Conservation (phyloP, 2,329 filamentous ascomycete genomes). For the Trichoderma koningii region DNA sequence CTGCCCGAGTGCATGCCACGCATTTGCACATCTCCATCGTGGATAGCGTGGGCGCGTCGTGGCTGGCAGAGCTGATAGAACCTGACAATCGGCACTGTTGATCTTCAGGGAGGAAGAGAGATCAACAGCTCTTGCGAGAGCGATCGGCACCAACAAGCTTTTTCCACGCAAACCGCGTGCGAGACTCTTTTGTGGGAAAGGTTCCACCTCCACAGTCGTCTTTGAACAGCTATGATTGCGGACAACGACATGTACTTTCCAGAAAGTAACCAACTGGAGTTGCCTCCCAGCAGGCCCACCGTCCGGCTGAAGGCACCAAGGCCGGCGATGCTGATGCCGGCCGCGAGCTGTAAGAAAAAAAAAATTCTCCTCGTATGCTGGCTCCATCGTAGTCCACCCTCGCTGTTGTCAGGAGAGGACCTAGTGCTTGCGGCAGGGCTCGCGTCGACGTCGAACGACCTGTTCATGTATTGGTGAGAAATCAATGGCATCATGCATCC, state of each 20-base stretch:
- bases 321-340: constrained; percentile 1
- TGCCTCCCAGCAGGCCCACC: constrained; percentile 8
- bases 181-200: constrained; percentile 10
- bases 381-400: constrained; percentile 17
- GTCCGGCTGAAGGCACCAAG: neutral
- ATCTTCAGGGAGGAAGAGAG: constrained; percentile 24
- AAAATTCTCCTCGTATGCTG: neutral
- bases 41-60: neutral
- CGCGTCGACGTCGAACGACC: neutral
- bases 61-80: neutral
- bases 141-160: constrained; percentile 28
- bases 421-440: neutral
- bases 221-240: constrained; percentile 12
- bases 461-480: neutral
- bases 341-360: neutral
- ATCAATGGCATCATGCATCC: constrained; percentile 7
- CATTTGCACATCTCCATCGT: neutral
- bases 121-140: constrained; percentile 13
- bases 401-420: neutral
- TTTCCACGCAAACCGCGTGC: constrained; percentile 17
- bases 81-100: constrained; percentile 9
- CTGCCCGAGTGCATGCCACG: neutral
- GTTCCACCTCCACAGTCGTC: constrained; percentile 21
- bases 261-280: constrained; percentile 4
- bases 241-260: constrained; percentile 8